Conservation (phyloP, 331 rosid genomes). For the Dryas integrifolia region DNA sequence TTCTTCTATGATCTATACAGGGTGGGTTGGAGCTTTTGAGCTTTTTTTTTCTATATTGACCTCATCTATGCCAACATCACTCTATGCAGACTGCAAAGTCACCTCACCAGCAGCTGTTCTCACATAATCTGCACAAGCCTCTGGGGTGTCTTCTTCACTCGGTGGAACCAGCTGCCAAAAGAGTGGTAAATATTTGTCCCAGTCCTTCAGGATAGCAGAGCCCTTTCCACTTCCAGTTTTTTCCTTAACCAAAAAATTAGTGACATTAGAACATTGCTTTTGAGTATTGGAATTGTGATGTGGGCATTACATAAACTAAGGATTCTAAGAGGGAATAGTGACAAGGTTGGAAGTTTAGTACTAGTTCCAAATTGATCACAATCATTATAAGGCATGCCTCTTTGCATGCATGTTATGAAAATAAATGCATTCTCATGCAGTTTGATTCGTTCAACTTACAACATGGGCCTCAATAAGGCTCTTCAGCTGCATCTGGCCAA, state of each 20-base stretch:
- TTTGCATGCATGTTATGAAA: background rate
- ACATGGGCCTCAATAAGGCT: slow-evolving; percentile 93
- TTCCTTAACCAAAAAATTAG: slow-evolving; percentile 50
- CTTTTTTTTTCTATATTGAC: slow-evolving; percentile 5
- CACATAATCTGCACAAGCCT: slow-evolving; percentile 72
- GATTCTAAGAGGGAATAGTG: background rate
- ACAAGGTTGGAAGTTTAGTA: background rate
- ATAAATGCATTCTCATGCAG: slow-evolving; percentile 23
- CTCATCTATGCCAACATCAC: slow-evolving; percentile 10
- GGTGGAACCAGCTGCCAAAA: slow-evolving; percentile 99
- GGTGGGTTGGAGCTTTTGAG: slow-evolving; percentile 27
- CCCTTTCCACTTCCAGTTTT: slow-evolving; percentile 92
- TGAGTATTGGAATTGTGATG: background rate
- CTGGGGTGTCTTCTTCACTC: slow-evolving; percentile 98
- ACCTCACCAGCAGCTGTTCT: slow-evolving; percentile 57
- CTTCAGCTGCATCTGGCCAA: slow-evolving; percentile 93
- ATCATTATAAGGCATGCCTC: too few relatives aligned
- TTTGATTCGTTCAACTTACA: slow-evolving; percentile 56
- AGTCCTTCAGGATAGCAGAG: slow-evolving; percentile 66
- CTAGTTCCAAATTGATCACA: too few relatives aligned
- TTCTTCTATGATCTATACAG: slow-evolving; percentile 26
- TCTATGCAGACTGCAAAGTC: slow-evolving; percentile 68
- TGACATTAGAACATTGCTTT: background rate
- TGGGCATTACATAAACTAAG: background rate
- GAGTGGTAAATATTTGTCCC: slow-evolving; percentile 77